Base-by-base conservation (phyloP, 768 basidiomycete species). In the Russula griseocarnosa region DNA sequence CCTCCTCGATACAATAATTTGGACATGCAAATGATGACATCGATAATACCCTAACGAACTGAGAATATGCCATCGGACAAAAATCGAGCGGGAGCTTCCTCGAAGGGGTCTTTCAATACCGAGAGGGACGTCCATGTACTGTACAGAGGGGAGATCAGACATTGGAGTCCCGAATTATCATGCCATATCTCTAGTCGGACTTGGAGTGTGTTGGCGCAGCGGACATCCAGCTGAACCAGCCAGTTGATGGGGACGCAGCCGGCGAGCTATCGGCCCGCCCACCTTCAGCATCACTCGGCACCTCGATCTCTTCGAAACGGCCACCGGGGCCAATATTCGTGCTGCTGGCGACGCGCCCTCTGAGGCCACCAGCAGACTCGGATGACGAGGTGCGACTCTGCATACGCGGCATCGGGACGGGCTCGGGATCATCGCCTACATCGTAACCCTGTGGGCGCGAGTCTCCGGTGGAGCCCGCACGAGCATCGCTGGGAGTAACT, bases 281-380 rank as follows among this genome's bases (percentile, higher is more conserved):
- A 7, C 83, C 86, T 65, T 90, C 88, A 16, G 79, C 80, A 66
- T 90, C 88, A 61, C 85, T 86, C 47, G 83, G 83, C n/a, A 86
- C 83, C 64, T 86, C 84, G 2, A 85, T 81, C 74, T 90, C 86
- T 68, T 90, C 89, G 66, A 86, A 87, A 75, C 70, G 64, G 76
- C 30, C 79, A 79, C 54, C 76, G 60, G 60, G 61, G 24, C 63
- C 38, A 38, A 64, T 47, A n/a, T 60, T 64, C 1, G 47, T 49
- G 18, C 52, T 34, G 44, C 60, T 65, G 22, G 22, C 56, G 7
- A 55, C 24, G 8, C 69, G 68, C 32, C 49, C 67, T 22, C 69
- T 58, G 46, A 69, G 55, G 13, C 64, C 67, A 32, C 49, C 49
- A 3, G 34, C 54, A 22, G 64, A 62, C 32, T 42, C 63, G 6